Evolutionary conservation across 805 yeast species (phyloP).

Genomic region (Starmerella scarabaei): DNA sequence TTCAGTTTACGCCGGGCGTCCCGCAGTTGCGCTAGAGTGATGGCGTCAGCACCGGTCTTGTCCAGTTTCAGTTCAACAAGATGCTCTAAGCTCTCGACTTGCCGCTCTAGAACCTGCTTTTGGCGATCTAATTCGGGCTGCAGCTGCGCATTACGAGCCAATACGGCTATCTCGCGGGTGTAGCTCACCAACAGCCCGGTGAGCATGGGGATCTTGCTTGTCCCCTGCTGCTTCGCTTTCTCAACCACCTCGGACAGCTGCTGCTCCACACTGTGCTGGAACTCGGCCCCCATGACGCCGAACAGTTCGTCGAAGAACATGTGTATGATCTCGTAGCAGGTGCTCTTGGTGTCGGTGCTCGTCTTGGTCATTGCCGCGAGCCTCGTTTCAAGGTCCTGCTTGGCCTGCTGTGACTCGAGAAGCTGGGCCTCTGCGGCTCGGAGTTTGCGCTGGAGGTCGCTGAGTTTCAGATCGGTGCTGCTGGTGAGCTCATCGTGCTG

Average conservation of each 20-base stretch:
- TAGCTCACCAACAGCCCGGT: slow-evolving; percentile 14
- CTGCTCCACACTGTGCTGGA: slow-evolving; percentile 12
- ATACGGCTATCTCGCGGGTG: slow-evolving; percentile 14
- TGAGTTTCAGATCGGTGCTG: neutral
- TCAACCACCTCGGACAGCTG: slow-evolving; percentile 16
- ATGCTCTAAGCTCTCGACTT: slow-evolving; percentile 13
- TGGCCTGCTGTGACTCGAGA: neutral
- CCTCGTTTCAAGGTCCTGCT: slow-evolving; percentile 1
- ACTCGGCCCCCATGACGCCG: slow-evolving; percentile 18
- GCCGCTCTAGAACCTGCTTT: slow-evolving; percentile 13
- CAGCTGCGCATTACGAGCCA: slow-evolving; percentile 4
- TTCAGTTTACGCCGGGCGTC: slow-evolving; percentile 16
- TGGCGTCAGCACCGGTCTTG: slow-evolving; percentile 18
- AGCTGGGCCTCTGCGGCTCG: neutral
- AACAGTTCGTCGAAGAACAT: slow-evolving; percentile 16
- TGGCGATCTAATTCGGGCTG: neutral
- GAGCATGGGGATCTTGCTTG: slow-evolving; percentile 19
- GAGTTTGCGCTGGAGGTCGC: neutral
- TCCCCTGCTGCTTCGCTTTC: slow-evolving; percentile 5
- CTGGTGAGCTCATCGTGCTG: neutral
- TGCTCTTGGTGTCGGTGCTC: slow-evolving; percentile 2
- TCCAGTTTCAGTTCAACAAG: slow-evolving; percentile 12
- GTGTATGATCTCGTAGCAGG: slow-evolving; percentile 14
- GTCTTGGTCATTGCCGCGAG: slow-evolving; percentile 5
- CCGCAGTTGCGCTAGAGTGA: slow-evolving; percentile 15